A percentile compares a stretch with the other conserved stretches of the same genome.
Conservation (phyloP, 2,329 filamentous ascomycete genomes). For the Scortechinia acanthostroma region DNA sequence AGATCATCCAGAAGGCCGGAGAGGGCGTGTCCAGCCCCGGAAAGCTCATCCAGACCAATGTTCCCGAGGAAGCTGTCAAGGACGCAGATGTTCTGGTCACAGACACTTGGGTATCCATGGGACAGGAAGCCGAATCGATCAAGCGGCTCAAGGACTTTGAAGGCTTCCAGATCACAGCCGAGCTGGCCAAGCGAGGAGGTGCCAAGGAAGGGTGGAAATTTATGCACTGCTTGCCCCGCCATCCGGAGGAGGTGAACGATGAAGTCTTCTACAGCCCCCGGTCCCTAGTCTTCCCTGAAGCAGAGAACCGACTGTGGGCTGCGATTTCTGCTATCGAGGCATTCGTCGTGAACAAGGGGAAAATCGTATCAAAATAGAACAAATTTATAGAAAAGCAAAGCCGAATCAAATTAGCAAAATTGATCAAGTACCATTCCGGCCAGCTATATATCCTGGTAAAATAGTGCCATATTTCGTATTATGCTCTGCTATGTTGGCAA, state of each 20-base stretch:
- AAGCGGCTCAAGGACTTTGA: constrained; percentile 75
- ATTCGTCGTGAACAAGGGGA: constrained; percentile 91
- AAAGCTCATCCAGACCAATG: constrained; percentile 65
- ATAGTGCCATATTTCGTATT: no score
- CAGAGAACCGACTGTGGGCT: constrained; percentile 89
- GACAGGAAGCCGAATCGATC: constrained; percentile 78
- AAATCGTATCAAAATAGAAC: constrained; percentile 37
- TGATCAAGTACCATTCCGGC: no score
- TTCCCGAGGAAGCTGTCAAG: constrained; percentile 80
- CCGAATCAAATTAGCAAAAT: no score
- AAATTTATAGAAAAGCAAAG: background rate
- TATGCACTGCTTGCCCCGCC: constrained; percentile 94
- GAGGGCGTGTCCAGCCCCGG: constrained; percentile 49
- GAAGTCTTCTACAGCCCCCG: constrained; percentile 85
- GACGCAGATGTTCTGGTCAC: constrained; percentile 85
- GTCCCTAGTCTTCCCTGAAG: constrained; percentile 87
- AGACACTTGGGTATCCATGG: constrained; percentile 98
- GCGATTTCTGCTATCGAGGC: constrained; percentile 76
- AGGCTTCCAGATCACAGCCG: constrained; percentile 85
- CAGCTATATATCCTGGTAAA: no score
- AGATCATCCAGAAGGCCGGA: constrained; percentile 62
- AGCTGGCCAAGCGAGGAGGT: constrained; percentile 75
- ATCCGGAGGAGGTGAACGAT: constrained; percentile 86
- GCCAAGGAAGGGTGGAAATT: constrained; percentile 91
- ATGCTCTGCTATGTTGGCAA: no score